Conservation (phyloP, 805 yeast species). For the Metschnikowia noctiluminum region DNA sequence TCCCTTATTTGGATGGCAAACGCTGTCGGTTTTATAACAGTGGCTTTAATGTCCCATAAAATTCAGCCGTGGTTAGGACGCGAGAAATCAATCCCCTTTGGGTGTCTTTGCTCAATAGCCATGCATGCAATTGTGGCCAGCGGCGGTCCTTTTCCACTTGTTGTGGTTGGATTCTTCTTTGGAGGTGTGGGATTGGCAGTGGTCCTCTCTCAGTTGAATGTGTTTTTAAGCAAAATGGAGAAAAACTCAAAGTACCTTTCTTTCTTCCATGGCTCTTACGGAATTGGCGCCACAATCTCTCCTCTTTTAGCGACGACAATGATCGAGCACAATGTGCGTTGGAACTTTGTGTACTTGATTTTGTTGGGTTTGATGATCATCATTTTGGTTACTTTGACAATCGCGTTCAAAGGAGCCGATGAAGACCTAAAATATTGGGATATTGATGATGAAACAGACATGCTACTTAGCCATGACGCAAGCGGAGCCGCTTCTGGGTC, state of each 20-base stretch:
- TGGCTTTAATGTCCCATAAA: constrained; percentile 17
- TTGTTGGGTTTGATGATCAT: constrained; percentile 16
- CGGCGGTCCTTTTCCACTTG: constrained; percentile 21
- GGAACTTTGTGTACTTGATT: constrained; percentile 22
- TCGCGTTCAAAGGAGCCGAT: constrained; percentile 17
- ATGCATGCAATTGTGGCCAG: constrained; percentile 19
- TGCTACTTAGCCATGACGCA: neutral
- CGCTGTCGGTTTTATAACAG: constrained; percentile 19
- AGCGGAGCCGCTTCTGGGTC: neutral
- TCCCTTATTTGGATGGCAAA: constrained; percentile 23
- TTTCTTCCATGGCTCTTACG: constrained; percentile 23
- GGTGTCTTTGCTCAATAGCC: constrained; percentile 11
- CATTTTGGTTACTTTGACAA: constrained; percentile 6
- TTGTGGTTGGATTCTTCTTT: constrained; percentile 23
- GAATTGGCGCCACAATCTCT: constrained; percentile 24
- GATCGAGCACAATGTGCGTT: constrained; percentile 15
- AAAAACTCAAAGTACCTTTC: constrained; percentile 21
- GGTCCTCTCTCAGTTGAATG: constrained; percentile 21
- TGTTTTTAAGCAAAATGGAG: constrained; percentile 22
- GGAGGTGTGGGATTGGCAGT: constrained; percentile 24
- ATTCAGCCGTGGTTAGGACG: constrained; percentile 18
- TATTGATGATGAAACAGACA: constrained; percentile 9
- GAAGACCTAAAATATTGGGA: constrained; percentile 19
- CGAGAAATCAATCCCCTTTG: constrained; percentile 16
- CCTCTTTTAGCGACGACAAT: constrained; percentile 22